These are phyloP conservation scores for Kuraishia hungarica DNA, from an alignment of 805 yeast species.

Conservation along the genomic window DNA sequence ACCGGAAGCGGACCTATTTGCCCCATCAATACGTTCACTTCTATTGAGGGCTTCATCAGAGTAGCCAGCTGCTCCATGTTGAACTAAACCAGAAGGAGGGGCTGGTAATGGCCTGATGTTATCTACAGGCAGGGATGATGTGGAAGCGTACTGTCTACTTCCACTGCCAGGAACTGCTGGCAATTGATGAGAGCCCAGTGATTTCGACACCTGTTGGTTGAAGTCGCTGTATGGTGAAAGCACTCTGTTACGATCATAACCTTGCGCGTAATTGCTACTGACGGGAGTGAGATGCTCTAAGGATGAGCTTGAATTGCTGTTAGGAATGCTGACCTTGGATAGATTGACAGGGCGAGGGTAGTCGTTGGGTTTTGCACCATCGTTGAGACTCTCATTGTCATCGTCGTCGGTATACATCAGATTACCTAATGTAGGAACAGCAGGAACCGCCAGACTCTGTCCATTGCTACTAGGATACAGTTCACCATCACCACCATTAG, in stretches of 20 bases:
- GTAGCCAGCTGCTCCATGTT: neutral
- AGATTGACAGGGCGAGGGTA: neutral
- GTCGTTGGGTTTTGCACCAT: neutral
- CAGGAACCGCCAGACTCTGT: neutral
- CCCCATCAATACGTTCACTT: neutral
- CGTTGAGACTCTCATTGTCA: neutral
- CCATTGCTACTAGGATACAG: neutral
- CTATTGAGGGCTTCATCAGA: neutral
- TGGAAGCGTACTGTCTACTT: neutral
- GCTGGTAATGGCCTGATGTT: conserved; percentile 8
- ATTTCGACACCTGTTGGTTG: conserved; percentile 18
- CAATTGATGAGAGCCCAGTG: conserved; percentile 11
- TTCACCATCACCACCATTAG: conserved; percentile 1
- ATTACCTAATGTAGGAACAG: neutral
- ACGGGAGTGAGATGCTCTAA: neutral
- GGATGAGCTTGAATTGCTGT: neutral
- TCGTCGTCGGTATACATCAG: neutral
- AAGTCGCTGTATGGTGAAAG: conserved; percentile 28
- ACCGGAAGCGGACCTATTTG: neutral
- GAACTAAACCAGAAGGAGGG: neutral
- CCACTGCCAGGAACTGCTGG: neutral
- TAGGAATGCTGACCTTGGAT: neutral
- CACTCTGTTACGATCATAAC: conserved; percentile 1
- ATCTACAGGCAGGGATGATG: neutral
- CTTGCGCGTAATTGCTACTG: neutral